Conservation (phyloP, 495 filamentous ascomycete genomes). For the Aspergillus taichungensis region DNA sequence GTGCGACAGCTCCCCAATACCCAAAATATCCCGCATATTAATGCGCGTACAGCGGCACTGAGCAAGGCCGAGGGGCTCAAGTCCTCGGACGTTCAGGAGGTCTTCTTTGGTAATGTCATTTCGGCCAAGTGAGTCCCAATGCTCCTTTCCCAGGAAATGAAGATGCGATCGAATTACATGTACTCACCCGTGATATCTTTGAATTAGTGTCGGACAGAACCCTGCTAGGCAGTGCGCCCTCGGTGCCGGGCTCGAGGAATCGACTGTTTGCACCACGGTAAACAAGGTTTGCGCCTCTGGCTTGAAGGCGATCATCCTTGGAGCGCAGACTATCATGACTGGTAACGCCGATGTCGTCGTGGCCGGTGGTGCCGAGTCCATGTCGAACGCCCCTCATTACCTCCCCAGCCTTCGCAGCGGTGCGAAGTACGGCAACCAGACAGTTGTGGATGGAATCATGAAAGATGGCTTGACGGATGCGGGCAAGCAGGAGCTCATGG, state of each 20-base stretch:
- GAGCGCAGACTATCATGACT: constrained; percentile 92
- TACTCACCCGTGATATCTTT: background rate
- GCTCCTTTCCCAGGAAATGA: too few relatives aligned
- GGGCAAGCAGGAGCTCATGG: constrained; percentile 87
- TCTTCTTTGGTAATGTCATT: constrained; percentile 96
- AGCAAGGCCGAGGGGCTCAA: constrained; percentile 78
- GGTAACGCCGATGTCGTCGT: constrained; percentile 85
- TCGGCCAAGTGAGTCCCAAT: constrained; percentile 67
- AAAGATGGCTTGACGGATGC: constrained; percentile 90
- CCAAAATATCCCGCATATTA: constrained; percentile 7
- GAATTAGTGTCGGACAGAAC: constrained; percentile 80
- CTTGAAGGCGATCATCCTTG: constrained; percentile 89
- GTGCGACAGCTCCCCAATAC: constrained; percentile 34
- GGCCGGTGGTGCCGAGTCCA: constrained; percentile 90
- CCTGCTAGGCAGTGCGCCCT: constrained; percentile 91
- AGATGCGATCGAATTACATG: background rate
- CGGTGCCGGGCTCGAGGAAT: constrained; percentile 68
- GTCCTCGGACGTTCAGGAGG: constrained; percentile 79
- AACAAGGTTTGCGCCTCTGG: constrained; percentile 98
- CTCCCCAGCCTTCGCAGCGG: constrained; percentile 73
- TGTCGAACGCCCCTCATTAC: constrained; percentile 98
- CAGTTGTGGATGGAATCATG: constrained; percentile 78
- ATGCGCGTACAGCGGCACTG: constrained; percentile 56
- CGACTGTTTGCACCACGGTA: constrained; percentile 79
- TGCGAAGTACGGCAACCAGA: constrained; percentile 82